Evolutionary conservation across 2,329 filamentous ascomycete genomes (phyloP).

Genomic region (Cryphonectria nitschkei): DNA sequence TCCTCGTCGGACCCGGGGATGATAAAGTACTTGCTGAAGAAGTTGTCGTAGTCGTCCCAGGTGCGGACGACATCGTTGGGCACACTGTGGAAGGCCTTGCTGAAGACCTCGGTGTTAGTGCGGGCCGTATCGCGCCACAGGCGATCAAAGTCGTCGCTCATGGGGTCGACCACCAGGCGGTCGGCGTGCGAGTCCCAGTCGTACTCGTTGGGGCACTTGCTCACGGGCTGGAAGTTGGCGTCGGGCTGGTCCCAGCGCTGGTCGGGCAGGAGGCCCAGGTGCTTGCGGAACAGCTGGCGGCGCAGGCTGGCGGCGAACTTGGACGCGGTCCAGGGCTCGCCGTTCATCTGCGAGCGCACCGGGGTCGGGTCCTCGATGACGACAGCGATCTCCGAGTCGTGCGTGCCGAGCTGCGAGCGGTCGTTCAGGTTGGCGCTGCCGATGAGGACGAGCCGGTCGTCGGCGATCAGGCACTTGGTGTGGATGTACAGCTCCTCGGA

Average conservation of each 20-base stretch:
- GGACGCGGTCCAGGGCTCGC: slow-evolving; percentile 70
- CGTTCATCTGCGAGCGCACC: slow-evolving; percentile 74
- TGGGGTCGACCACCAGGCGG: slow-evolving; percentile 72
- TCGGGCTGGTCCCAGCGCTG: slow-evolving; percentile 70
- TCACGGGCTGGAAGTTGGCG: slow-evolving; percentile 77
- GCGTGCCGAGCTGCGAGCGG: slow-evolving; percentile 83
- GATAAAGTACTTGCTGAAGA: slow-evolving; percentile 70
- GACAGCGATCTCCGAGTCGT: slow-evolving; percentile 89
- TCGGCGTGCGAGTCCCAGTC: slow-evolving; percentile 72
- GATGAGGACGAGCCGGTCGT: slow-evolving; percentile 84
- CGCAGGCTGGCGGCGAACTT: slow-evolving; percentile 80
- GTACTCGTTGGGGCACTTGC: slow-evolving; percentile 71
- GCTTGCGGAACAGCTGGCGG: slow-evolving; percentile 86
- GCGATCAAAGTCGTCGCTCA: slow-evolving; percentile 68
- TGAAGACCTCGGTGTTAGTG: slow-evolving; percentile 80
- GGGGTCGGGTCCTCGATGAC: slow-evolving; percentile 81
- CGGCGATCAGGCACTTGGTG: slow-evolving; percentile 85
- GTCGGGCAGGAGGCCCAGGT: slow-evolving; percentile 79
- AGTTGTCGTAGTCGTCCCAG: slow-evolving; percentile 75
- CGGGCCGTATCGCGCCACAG: slow-evolving; percentile 76
- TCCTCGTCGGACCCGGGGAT: slow-evolving; percentile 50
- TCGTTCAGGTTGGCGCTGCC: slow-evolving; percentile 93
- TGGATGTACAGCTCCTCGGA: slow-evolving; percentile 97
- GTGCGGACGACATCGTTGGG: slow-evolving; percentile 69
- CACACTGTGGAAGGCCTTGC: slow-evolving; percentile 79